A percentile compares a stretch with the other conserved stretches of the same genome.
These are phyloP conservation scores for Chaetomium strumarium DNA, from an alignment of 2,329 filamentous ascomycete genomes.

Conservation along the genomic window DNA sequence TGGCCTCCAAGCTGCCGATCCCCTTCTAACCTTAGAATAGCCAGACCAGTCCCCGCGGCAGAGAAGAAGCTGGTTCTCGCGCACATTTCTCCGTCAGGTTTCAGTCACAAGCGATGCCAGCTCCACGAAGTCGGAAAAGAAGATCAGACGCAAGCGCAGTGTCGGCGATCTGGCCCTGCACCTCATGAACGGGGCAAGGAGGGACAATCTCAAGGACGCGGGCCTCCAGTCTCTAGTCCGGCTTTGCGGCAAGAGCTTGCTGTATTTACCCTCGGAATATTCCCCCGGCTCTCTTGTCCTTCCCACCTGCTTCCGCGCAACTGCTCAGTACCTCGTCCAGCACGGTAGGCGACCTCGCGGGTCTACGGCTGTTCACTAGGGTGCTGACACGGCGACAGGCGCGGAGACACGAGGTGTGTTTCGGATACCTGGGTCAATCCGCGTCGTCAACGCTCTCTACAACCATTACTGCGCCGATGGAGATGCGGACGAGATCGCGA, in stretches of 20 bases:
- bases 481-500: slow-evolving; percentile 44
- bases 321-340: slow-evolving; percentile 57
- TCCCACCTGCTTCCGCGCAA: slow-evolving; percentile 61
- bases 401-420: slow-evolving; percentile 54
- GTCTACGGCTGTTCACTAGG: background rate
- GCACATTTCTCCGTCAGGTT: slow-evolving; percentile 29
- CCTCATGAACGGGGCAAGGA: slow-evolving; percentile 38
- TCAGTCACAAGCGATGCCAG: slow-evolving; percentile 26
- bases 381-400: slow-evolving; percentile 24
- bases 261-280: slow-evolving; percentile 56
- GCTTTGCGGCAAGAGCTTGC: slow-evolving; percentile 55
- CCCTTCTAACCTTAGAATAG: slow-evolving; percentile 9
- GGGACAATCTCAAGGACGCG: slow-evolving; percentile 43
- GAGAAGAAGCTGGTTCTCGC: slow-evolving; percentile 29
- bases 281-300: slow-evolving; percentile 51
- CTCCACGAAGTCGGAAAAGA: slow-evolving; percentile 24
- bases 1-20: background rate
- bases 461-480: slow-evolving; percentile 55
- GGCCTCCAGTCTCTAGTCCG: slow-evolving; percentile 55
- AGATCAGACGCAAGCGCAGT: slow-evolving; percentile 43
- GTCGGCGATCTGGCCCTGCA: slow-evolving; percentile 50
- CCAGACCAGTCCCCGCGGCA: slow-evolving; percentile 11
- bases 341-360: slow-evolving; percentile 40
- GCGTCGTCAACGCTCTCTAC: slow-evolving; percentile 52
- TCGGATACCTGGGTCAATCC: slow-evolving; percentile 54